Percentiles rank a stretch among this genome's conserved stretches.
Conservation (phyloP, 2,329 filamentous ascomycete species). For the Penicillium capsulatum region DNA sequence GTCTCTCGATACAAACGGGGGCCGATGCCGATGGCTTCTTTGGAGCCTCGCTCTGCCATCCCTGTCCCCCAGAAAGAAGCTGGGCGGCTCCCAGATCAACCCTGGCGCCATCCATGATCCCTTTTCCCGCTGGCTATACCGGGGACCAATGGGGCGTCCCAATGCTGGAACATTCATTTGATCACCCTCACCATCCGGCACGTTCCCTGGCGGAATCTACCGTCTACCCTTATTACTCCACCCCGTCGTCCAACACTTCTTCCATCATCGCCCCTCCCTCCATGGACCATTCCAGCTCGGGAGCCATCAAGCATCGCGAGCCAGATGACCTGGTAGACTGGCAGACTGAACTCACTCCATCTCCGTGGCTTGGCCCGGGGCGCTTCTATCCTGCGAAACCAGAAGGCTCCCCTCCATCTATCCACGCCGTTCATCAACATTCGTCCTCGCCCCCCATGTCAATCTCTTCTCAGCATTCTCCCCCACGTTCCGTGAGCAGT, state of each 20-base stretch:
- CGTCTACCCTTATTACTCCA: neutral
- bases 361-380: neutral
- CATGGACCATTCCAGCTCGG: slow-evolving; percentile 13
- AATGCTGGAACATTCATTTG: slow-evolving; percentile 5
- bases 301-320: slow-evolving; percentile 7
- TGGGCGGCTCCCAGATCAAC: slow-evolving; percentile 25
- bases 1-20: slow-evolving; percentile 18
- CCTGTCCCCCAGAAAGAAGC: slow-evolving; percentile 13
- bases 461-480: slow-evolving; percentile 19
- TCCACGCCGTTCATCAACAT: slow-evolving; percentile 7
- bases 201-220: neutral
- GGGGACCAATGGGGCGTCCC: slow-evolving; percentile 6
- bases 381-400: slow-evolving; percentile 4
- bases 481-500: slow-evolving; percentile 10
- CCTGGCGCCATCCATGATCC: slow-evolving; percentile 14
- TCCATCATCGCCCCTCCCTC: slow-evolving; percentile 11
- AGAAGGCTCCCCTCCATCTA: slow-evolving; percentile 7
- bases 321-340: slow-evolving; percentile 10
- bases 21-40: slow-evolving; percentile 13
- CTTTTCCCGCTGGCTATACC: slow-evolving; percentile 14
- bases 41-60: slow-evolving; percentile 14
- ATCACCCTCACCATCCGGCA: neutral
- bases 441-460: slow-evolving; percentile 23
- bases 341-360: slow-evolving; percentile 5
- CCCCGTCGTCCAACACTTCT: slow-evolving; percentile 2